A percentile compares a stretch with the other conserved stretches of the same genome.
phyloP scores from a whole-genome alignment of 441 rosid genomes.

The Croton setiger region DNA sequence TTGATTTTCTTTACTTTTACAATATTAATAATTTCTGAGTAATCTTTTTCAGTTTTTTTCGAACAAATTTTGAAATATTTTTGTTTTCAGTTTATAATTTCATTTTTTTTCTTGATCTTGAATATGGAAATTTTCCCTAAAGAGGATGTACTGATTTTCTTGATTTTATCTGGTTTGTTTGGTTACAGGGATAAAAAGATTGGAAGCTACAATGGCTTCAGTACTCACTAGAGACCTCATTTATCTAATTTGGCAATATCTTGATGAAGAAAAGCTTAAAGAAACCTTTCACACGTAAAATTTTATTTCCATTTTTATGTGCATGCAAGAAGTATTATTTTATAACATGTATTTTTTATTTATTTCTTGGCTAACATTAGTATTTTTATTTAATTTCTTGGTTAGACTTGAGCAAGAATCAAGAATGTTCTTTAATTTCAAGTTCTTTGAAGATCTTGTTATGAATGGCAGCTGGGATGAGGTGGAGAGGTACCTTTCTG shows the following conservation, averaged over 20 bases:
- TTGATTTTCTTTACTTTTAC: neutral
- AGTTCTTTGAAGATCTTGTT: constrained; percentile 49
- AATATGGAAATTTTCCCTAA: neutral
- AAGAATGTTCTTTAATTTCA: constrained; percentile 43
- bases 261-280: constrained; percentile 51
- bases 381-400: constrained; percentile 9
- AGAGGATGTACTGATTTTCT: constrained; percentile 1
- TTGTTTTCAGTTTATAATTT: neutral
- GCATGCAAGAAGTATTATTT: neutral
- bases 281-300: constrained; percentile 47
- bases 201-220: constrained; percentile 34
- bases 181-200: constrained; percentile 14
- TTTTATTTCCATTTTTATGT: neutral
- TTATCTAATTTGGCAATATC: constrained; percentile 51
- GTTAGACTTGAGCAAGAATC: constrained; percentile 60
- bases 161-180: constrained; percentile 9
- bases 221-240: constrained; percentile 47
- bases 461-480: constrained; percentile 49
- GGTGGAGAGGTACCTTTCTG: constrained; percentile 47
- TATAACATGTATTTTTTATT: neutral
- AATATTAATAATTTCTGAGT: neutral
- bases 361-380: neutral
- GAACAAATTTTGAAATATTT: neutral
- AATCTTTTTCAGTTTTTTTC: neutral
- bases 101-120: neutral